Evolutionary conservation across 305 asterid species (phyloP), one percentile per base, ranked within the genome.

Genomic region (Plantago rigida): DNA sequence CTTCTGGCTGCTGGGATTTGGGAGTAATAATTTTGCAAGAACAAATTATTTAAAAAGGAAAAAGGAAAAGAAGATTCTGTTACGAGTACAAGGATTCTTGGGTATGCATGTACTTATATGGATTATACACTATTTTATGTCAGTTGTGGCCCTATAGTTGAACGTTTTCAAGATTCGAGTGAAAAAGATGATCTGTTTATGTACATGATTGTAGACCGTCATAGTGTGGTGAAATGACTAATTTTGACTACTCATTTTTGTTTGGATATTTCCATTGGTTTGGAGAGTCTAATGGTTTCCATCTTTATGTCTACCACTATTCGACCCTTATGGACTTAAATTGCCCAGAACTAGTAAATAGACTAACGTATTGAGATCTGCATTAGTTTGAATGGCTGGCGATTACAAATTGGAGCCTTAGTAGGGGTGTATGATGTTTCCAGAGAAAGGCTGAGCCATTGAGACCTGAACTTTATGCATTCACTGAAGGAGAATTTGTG

Each of bases 361-460:
- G 44, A 36, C 44, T 8, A 7, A 36, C 10, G 8, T 8, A 36
- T 36, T 6, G 6, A 36, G 10, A 36, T 36, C 44, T 63, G 67
- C 68, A 48, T 28, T 49, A 64, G 64, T 54, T 48, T 56, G 57
- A 52, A 62, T 65, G 53, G 28, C 66, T 44, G 31, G 55, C 48
- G 51, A 46, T 67, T 8, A 8, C 29, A 52, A 10, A 50, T 28
- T 44, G 48, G 34, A 12, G 60, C 56, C 49, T 51, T 47, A 55
- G 51, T 39, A 65, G 47, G 17, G 69, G 59, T 51, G 59, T 55
- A 47, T 61, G 58, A 29, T 62, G 53, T 59, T 66, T 46, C 42
- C 52, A 63, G 36, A 57, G 64, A 51, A 59, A 68, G 57, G 60
- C 50, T 64, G 60, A 47, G 65, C 36, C 68, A 51, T 42, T 64